A percentile compares a stretch with the other conserved stretches of the same genome.
These are phyloP conservation scores for Podospora comata DNA, from an alignment of 495 filamentous ascomycete species.

Conservation along the genomic window DNA sequence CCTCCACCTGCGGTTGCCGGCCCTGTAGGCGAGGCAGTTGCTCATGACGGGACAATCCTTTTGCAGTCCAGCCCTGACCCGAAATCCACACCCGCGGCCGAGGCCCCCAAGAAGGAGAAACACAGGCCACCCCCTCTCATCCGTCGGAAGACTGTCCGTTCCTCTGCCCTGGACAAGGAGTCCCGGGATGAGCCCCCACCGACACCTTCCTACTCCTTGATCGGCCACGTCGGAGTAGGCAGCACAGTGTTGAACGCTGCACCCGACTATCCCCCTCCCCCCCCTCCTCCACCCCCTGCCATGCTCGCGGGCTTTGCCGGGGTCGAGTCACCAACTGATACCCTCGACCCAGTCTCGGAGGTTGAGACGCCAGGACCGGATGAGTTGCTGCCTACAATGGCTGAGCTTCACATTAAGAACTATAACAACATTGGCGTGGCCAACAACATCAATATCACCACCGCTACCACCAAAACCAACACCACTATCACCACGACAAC, in stretches of 20 bases:
- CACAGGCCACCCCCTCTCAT: neutral
- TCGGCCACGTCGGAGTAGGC: neutral
- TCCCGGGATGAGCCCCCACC: conserved; percentile 3
- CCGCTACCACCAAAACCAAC: neutral
- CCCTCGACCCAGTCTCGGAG: conserved; percentile 31
- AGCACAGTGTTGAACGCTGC: neutral
- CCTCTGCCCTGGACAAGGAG: conserved; percentile 15
- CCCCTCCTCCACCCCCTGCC: neutral
- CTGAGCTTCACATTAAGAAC: neutral
- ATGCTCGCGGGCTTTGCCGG: conserved; percentile 5
- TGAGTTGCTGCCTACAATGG: neutral
- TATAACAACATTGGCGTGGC: neutral
- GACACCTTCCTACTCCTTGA: conserved; percentile 13
- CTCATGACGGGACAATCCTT: neutral
- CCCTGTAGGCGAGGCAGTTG: conserved; percentile 1
- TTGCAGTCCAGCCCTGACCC: neutral
- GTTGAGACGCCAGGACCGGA: conserved; percentile 24
- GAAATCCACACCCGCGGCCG: neutral
- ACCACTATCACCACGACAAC: neutral
- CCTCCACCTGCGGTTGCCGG: neutral
- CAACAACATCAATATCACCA: neutral
- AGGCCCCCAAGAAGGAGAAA: neutral
- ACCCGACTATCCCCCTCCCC: neutral
- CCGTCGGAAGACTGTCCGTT: conserved; percentile 26
- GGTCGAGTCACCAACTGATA: conserved; percentile 27